phyloP scores from a whole-genome alignment of 2,329 filamentous ascomycete genomes.

The Metarhizium sp. region DNA sequence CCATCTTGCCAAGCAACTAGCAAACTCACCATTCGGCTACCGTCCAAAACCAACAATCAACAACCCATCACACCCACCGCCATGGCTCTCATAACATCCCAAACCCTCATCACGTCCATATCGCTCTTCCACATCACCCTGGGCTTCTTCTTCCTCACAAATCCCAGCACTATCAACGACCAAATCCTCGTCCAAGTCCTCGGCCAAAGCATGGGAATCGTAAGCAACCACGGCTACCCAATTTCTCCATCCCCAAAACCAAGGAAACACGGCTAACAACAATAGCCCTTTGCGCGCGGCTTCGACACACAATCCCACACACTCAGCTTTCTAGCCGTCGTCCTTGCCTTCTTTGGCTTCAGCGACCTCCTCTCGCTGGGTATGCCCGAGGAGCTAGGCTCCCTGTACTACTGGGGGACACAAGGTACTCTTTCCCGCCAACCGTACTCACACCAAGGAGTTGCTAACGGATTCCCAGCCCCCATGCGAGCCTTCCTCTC shows the following conservation, averaged over 20 bases:
- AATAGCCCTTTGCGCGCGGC: slow-evolving; percentile 52
- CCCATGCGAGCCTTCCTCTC: slow-evolving; percentile 58
- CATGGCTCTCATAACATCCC: slow-evolving; percentile 77
- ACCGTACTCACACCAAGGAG: slow-evolving; percentile 7
- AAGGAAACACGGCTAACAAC: neutral
- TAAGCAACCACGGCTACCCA: slow-evolving; percentile 29
- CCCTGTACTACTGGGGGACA: slow-evolving; percentile 55
- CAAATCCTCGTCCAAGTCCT: slow-evolving; percentile 74
- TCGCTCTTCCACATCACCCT: slow-evolving; percentile 79
- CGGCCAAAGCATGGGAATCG: slow-evolving; percentile 75
- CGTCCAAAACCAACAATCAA: neutral
- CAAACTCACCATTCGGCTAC: no score
- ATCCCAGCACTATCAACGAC: slow-evolving; percentile 62
- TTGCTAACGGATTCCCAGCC: slow-evolving; percentile 24
- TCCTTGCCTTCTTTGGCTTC: slow-evolving; percentile 53
- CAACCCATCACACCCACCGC: slow-evolving; percentile 14
- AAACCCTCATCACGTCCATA: slow-evolving; percentile 70
- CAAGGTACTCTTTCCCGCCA: slow-evolving; percentile 47
- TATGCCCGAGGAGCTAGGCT: slow-evolving; percentile 55
- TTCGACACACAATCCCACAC: slow-evolving; percentile 63
- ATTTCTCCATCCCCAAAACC: neutral
- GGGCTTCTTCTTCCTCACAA: slow-evolving; percentile 73
- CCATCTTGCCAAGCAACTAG: neutral
- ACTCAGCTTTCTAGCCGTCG: slow-evolving; percentile 62
- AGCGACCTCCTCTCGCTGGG: slow-evolving; percentile 58